Conservation (phyloP, 257 asterid species). For the Jasminum sambac region DNA sequence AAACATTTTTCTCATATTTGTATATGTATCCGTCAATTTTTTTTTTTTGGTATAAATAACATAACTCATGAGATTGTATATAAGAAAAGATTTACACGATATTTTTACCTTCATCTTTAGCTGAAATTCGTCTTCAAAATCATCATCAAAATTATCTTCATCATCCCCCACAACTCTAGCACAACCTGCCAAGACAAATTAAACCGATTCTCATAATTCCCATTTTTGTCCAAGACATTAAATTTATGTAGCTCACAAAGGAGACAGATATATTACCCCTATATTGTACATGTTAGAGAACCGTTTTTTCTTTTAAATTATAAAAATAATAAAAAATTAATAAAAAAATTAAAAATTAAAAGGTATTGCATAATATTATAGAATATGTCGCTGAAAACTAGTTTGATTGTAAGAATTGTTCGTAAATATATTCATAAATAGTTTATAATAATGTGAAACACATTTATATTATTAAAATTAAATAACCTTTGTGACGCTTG, state of each 20-base stretch:
- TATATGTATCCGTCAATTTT: no score
- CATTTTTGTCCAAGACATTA: neutral
- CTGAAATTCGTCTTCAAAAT: constrained; percentile 64
- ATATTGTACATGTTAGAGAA: no score
- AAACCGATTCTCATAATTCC: neutral
- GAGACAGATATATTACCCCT: no score
- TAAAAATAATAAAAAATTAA: no score
- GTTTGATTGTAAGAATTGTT: neutral
- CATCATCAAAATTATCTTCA: constrained; percentile 56
- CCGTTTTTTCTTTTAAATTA: no score
- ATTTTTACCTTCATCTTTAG: constrained; percentile 30
- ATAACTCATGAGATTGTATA: no score
- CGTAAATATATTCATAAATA: neutral
- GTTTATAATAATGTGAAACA: neutral
- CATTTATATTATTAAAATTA: neutral
- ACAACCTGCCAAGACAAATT: constrained; percentile 39
- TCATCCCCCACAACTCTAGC: constrained; percentile 72
- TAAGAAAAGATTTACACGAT: no score
- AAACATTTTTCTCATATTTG: no score
- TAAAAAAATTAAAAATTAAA: no score
- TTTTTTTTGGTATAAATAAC: no score
- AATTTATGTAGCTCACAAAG: neutral
- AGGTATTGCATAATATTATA: no score
- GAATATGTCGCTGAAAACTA: no score
- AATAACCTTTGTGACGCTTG: constrained; percentile 66